These are phyloP conservation scores for Rubia balearica DNA, from an alignment of 305 asterid genomes.

Conservation along the genomic window DNA sequence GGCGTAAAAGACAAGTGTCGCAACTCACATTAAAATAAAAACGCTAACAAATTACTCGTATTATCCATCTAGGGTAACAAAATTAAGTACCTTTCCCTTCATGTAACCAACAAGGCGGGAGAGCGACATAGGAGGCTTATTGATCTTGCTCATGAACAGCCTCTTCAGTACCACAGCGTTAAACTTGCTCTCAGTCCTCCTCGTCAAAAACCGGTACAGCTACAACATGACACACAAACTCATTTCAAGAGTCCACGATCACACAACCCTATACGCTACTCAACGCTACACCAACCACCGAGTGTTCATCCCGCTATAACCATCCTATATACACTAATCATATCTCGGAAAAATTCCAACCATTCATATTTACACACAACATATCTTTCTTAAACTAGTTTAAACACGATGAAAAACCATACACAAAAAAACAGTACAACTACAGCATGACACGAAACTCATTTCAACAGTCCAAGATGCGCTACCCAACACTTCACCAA, in stretches of 20 bases:
- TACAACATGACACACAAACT: conserved; percentile 9
- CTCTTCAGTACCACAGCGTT: conserved; percentile 64
- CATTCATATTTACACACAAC: neutral
- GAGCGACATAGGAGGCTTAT: conserved; percentile 67
- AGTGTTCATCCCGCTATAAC: neutral
- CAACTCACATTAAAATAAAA: neutral
- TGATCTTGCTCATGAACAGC: conserved; percentile 49
- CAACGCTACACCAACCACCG: neutral
- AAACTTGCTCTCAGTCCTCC: conserved; percentile 67
- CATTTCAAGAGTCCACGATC: neutral
- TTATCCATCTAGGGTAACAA: neutral
- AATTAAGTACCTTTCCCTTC: conserved; percentile 52
- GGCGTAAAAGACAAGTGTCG: neutral
- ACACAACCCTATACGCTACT: neutral
- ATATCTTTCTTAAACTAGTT: neutral
- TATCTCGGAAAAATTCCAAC: neutral
- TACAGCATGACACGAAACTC: too few species aligned
- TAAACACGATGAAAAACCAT: neutral
- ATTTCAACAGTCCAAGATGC: too few species aligned
- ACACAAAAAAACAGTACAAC: too few species aligned
- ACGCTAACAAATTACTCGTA: neutral
- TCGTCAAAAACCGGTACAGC: conserved; percentile 68
- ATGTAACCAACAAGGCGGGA: conserved; percentile 38
- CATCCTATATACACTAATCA: neutral
- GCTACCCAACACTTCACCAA: too few species aligned